Conservation (phyloP, 2,329 filamentous ascomycete genomes). For the Gnomoniopsis smithogilvyi region DNA sequence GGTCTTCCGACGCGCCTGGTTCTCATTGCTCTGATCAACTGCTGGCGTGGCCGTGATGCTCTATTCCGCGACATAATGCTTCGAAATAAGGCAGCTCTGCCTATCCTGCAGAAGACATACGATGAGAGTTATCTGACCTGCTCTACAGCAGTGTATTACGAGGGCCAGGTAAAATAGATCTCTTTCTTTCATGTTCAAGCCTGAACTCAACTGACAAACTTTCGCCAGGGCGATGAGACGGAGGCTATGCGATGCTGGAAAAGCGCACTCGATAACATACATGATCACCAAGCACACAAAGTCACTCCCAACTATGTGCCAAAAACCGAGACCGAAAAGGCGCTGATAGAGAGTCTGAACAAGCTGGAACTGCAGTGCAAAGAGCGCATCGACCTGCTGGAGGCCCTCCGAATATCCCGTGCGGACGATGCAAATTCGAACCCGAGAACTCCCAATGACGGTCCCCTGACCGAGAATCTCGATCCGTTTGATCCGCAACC, state of each 20-base stretch:
- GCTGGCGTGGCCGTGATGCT: conserved; percentile 2
- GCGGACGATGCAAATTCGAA: conserved; percentile 35
- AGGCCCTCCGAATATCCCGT: conserved; percentile 70
- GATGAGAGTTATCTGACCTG: conserved; percentile 94
- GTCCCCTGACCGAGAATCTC: conserved; percentile 13
- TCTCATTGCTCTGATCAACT: not conserved
- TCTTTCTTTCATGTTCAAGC: not conserved
- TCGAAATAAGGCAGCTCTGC: conserved; percentile 50
- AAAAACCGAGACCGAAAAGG: conserved; percentile 77
- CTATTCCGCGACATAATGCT: conserved; percentile 41
- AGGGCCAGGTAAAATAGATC: conserved; percentile 68
- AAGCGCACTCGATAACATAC: conserved; percentile 82
- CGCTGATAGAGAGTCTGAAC: conserved; percentile 75
- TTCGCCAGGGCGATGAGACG: conserved; percentile 73
- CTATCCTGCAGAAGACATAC: conserved; percentile 92
- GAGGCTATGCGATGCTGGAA: conserved; percentile 92
- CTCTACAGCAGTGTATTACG: conserved; percentile 94
- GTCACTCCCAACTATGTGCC: conserved; percentile 66
- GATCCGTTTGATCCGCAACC: conserved; percentile 19
- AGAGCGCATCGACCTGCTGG: conserved; percentile 84
- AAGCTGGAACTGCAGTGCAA: conserved; percentile 89
- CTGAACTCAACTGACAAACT: not conserved
- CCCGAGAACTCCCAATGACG: conserved; percentile 19
- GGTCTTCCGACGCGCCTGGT: not conserved
- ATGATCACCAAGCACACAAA: conserved; percentile 77